A percentile compares a stretch with the other conserved stretches of the same genome.
Conservation (phyloP, 768 basidiomycete genomes). For the Termitomyces titanicus region DNA sequence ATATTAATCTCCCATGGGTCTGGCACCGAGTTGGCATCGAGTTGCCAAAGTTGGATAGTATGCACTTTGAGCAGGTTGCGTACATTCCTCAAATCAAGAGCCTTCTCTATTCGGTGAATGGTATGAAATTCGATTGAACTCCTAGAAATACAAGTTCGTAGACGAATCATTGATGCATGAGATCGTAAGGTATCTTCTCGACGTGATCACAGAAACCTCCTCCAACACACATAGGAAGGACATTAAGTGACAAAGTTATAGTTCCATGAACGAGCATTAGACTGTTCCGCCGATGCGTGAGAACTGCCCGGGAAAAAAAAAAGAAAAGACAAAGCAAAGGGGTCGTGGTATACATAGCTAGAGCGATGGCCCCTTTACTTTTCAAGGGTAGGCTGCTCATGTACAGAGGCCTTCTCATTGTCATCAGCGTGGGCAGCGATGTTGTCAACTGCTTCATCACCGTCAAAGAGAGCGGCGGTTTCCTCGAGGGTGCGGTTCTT, state of each 20-base stretch:
- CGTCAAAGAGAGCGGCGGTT: slow-evolving; percentile 80
- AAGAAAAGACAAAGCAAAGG: not conserved
- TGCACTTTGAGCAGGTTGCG: not conserved
- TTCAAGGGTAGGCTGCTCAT: slow-evolving; percentile 20
- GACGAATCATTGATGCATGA: slow-evolving; percentile 5
- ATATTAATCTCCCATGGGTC: too few relatives aligned
- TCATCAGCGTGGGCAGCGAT: slow-evolving; percentile 27
- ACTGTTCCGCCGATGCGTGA: slow-evolving; percentile 3
- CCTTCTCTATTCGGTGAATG: not conserved
- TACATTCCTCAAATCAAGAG: too few relatives aligned
- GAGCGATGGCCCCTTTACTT: slow-evolving; percentile 9
- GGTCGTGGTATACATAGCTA: not conserved
- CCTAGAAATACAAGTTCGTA: slow-evolving; percentile 4
- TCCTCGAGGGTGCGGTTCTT: slow-evolving; percentile 74
- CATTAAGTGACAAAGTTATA: slow-evolving; percentile 1
- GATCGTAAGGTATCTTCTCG: slow-evolving; percentile 2
- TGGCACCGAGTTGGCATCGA: too few relatives aligned
- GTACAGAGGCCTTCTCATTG: slow-evolving; percentile 34
- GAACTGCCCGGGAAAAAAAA: not conserved
- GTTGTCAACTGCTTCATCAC: slow-evolving; percentile 44
- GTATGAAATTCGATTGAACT: not conserved
- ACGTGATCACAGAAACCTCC: not conserved
- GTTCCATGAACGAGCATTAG: not conserved
- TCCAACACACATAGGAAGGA: not conserved
- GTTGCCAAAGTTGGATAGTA: too few relatives aligned